Evolutionary conservation across 352 stramenopile species (phyloP).

Genomic region (Globisporangium okanoganense): DNA sequence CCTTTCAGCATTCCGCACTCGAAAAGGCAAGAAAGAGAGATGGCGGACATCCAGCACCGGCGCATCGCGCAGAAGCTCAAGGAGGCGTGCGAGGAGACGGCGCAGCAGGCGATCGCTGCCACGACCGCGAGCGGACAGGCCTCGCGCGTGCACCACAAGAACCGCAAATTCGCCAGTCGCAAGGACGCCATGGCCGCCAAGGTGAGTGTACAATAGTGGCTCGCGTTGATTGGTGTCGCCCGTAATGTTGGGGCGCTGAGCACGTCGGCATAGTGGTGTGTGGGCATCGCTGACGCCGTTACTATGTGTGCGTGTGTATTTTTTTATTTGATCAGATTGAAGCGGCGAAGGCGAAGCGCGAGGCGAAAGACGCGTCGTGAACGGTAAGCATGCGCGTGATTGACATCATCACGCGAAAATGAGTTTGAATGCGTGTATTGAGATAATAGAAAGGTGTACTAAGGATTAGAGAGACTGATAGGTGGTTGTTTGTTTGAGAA

Average conservation of each 20-base stretch:
- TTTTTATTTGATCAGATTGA: not conserved
- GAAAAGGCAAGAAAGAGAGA: conserved; percentile 6
- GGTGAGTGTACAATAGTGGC: too few relatives aligned
- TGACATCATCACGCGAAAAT: too few relatives aligned
- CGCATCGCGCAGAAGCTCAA: conserved; percentile 71
- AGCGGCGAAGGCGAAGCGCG: not conserved
- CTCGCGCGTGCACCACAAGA: conserved; percentile 78
- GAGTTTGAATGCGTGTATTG: too few relatives aligned
- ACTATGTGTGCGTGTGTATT: not conserved
- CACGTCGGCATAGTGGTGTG: too few relatives aligned
- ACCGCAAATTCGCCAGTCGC: conserved; percentile 74
- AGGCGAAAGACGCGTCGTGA: not conserved
- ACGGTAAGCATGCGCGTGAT: not conserved
- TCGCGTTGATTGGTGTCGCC: too few relatives aligned
- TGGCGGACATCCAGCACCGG: conserved; percentile 67
- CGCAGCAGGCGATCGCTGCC: conserved; percentile 69
- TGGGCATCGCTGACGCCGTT: too few relatives aligned
- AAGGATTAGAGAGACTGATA: not conserved
- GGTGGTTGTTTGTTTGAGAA: not conserved
- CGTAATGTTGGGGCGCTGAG: too few relatives aligned
- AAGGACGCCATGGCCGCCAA: conserved; percentile 84
- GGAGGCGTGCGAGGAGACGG: conserved; percentile 79
- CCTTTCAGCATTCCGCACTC: not conserved
- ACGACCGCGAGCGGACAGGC: conserved; percentile 69
- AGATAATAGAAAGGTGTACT: not conserved